These are phyloP conservation scores for Solanum chacoense DNA, from an alignment of 305 asterid genomes.

Conservation along the genomic window DNA sequence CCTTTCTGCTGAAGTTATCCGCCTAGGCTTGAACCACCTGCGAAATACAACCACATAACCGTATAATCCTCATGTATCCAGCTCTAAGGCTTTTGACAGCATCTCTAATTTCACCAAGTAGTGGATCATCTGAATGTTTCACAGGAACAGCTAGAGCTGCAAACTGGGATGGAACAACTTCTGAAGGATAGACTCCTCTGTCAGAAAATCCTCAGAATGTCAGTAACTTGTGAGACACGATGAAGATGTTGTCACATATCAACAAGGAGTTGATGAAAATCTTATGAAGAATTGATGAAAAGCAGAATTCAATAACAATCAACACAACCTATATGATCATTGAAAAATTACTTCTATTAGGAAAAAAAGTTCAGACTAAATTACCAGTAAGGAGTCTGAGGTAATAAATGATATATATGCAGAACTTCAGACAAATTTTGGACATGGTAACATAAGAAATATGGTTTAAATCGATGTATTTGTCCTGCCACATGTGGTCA, in stretches of 20 bases:
- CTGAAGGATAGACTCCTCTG: constrained; percentile 89
- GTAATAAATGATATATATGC: background rate
- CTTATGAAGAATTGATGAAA: background rate
- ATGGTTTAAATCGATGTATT: background rate
- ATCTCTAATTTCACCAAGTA: constrained; percentile 29
- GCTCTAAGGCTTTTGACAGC: constrained; percentile 35
- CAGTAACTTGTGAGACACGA: background rate
- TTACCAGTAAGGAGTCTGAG: background rate
- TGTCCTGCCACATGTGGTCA: background rate
- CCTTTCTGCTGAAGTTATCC: constrained; percentile 4
- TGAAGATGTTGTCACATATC: background rate
- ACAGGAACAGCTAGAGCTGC: constrained; percentile 14
- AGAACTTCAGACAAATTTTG: background rate
- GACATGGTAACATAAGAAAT: background rate
- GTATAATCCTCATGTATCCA: constrained; percentile 64
- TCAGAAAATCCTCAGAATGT: constrained; percentile 15
- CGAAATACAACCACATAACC: constrained; percentile 50
- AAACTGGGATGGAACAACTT: constrained; percentile 44
- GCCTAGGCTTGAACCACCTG: constrained; percentile 33
- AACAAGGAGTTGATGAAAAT: background rate
- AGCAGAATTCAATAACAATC: background rate
- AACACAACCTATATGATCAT: background rate
- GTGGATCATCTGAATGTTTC: constrained; percentile 13
- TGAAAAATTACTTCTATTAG: background rate
- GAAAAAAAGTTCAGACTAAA: background rate